Evolutionary conservation across 2,329 filamentous ascomycete species (phyloP).

Genomic region (Ceratocystis huliohia): DNA sequence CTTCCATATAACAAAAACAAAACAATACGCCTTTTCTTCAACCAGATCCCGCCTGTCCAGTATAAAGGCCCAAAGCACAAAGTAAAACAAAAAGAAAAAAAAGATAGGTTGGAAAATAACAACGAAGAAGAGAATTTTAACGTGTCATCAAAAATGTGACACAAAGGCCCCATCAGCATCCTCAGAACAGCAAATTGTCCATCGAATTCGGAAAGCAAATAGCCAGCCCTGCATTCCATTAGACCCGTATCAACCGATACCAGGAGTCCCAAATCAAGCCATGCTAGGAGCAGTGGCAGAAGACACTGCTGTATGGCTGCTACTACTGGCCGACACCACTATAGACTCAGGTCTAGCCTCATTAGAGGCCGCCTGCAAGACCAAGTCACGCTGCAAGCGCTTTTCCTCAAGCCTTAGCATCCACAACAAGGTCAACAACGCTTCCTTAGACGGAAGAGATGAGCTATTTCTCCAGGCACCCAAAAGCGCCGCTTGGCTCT

Average conservation of each 20-base stretch:
- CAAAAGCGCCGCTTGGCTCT: conserved; percentile 28
- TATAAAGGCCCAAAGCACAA: background rate
- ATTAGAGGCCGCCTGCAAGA: background rate
- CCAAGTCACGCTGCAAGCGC: conserved; percentile 23
- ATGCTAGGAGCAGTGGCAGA: conserved; percentile 14
- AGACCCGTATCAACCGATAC: background rate
- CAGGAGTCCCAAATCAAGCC: conserved; percentile 8
- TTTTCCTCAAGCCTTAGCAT: conserved; percentile 33
- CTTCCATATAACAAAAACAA: conserved; percentile 10
- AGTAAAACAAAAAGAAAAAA: conserved; percentile 9
- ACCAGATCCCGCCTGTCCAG: background rate
- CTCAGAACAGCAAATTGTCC: background rate
- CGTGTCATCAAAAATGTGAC: background rate
- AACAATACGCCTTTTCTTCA: conserved; percentile 3
- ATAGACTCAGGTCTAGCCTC: conserved; percentile 12
- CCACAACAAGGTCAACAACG: conserved; percentile 38
- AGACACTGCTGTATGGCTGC: background rate
- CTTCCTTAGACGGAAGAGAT: conserved; percentile 35
- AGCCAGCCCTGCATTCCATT: conserved; percentile 7
- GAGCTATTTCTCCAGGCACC: conserved; percentile 25
- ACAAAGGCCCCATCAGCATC: too few species aligned
- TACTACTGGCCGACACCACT: conserved; percentile 2
- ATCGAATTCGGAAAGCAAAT: background rate
- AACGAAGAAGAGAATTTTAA: conserved; percentile 14
- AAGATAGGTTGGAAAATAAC: conserved; percentile 3